These are phyloP conservation scores for Penicillium cinerascens DNA, from an alignment of 495 filamentous ascomycete genomes.

Conservation along the genomic window DNA sequence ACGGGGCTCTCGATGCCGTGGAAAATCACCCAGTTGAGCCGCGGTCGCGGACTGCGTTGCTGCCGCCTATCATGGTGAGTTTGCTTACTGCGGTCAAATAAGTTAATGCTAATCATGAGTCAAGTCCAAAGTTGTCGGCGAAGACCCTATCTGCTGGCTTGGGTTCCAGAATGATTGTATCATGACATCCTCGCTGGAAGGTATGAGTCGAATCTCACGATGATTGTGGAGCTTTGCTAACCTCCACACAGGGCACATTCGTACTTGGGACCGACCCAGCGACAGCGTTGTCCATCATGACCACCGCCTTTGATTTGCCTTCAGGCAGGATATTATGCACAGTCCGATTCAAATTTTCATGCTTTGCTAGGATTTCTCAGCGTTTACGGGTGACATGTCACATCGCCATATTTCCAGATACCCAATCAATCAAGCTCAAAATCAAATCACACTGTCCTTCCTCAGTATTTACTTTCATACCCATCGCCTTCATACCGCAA, in stretches of 20 bases:
- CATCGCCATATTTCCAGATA: conserved; percentile 15
- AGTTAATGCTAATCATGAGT: not conserved
- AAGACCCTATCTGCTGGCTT: conserved; percentile 84
- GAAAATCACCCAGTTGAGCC: conserved; percentile 76
- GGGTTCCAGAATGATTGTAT: conserved; percentile 89
- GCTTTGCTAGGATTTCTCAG: not conserved
- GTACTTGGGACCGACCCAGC: conserved; percentile 79
- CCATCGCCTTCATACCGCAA: too few species aligned
- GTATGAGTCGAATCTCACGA: conserved; percentile 45
- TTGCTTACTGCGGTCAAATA: not conserved
- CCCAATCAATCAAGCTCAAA: conserved; percentile 15
- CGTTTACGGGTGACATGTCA: conserved; percentile 3
- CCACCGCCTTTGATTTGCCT: conserved; percentile 1
- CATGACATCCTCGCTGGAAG: conserved; percentile 83
- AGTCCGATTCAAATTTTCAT: not conserved
- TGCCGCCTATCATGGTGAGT: conserved; percentile 89
- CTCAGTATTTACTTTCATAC: not conserved
- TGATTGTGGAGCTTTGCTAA: not conserved
- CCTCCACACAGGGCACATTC: conserved; percentile 65
- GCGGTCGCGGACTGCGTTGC: conserved; percentile 70
- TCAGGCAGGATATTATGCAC: not conserved
- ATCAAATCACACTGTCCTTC: not conserved
- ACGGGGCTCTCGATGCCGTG: conserved; percentile 44
- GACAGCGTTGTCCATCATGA: conserved; percentile 45
- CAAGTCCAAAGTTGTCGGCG: conserved; percentile 79